Conservation (phyloP, 2,329 filamentous ascomycete genomes). For the Zymoseptoria pseudotritici region DNA sequence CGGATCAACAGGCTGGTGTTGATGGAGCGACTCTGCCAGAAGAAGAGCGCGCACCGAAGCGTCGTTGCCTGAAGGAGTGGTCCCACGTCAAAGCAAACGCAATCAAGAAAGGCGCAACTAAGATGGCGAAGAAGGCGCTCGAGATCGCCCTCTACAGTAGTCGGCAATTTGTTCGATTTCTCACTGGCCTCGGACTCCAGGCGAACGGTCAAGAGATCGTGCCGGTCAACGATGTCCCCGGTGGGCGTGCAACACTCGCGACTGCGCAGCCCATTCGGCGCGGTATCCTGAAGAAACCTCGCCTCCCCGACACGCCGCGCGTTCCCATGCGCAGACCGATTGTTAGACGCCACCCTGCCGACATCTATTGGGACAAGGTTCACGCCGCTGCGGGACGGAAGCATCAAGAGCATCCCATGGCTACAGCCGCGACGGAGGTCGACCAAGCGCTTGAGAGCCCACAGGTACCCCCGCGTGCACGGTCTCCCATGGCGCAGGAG, state of each 20-base stretch:
- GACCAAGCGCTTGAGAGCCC: too few species aligned
- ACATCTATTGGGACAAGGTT: too few species aligned
- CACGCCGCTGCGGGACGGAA: too few species aligned
- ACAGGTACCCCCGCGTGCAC: too few species aligned
- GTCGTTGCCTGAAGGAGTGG: not conserved
- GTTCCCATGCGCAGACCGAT: too few species aligned
- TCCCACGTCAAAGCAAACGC: not conserved
- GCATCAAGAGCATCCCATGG: too few species aligned
- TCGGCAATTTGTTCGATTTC: not conserved
- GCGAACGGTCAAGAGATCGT: not conserved
- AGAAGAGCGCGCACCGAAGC: not conserved
- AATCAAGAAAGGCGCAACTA: not conserved
- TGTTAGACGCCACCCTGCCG: too few species aligned
- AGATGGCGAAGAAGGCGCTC: not conserved
- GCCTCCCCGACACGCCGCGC: not conserved
- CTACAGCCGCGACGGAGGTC: too few species aligned
- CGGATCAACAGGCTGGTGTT: not conserved
- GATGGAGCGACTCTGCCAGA: not conserved
- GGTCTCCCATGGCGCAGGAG: too few species aligned
- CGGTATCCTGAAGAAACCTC: not conserved
- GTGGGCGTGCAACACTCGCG: too few species aligned
- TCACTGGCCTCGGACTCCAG: not conserved
- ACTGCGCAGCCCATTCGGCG: not conserved
- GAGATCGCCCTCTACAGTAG: not conserved
- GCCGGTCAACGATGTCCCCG: too few species aligned